These are phyloP conservation scores for Metschnikowia dekortorum DNA, from an alignment of 805 yeast genomes.

Conservation along the genomic window DNA sequence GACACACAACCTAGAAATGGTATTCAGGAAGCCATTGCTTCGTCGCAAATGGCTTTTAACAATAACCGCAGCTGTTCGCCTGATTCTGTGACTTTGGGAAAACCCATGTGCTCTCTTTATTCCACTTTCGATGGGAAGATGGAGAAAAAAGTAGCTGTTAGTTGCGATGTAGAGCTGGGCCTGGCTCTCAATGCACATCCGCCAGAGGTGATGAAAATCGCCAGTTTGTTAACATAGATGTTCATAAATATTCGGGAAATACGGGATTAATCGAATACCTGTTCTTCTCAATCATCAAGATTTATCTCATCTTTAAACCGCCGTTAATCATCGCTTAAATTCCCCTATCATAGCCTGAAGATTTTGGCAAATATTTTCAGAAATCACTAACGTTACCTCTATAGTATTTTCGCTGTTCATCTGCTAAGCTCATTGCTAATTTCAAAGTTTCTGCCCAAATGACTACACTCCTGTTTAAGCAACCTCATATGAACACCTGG, in stretches of 20 bases:
- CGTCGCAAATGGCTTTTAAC: background rate
- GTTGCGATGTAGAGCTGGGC: background rate
- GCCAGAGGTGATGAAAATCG: conserved; percentile 1
- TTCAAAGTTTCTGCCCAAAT: too few relatives aligned
- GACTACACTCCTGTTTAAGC: too few relatives aligned
- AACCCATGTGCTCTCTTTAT: background rate
- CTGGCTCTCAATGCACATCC: background rate
- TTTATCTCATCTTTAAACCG: background rate
- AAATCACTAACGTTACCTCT: too few relatives aligned
- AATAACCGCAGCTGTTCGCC: background rate
- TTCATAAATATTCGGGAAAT: too few relatives aligned
- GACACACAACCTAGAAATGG: background rate
- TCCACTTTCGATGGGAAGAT: background rate
- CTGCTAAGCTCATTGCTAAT: too few relatives aligned
- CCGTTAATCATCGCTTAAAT: too few relatives aligned
- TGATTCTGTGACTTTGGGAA: background rate
- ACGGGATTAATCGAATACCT: background rate
- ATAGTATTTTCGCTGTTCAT: too few relatives aligned
- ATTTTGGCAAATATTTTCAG: background rate
- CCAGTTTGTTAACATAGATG: background rate
- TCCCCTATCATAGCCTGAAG: too few relatives aligned
- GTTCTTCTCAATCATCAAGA: background rate
- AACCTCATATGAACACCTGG: too few relatives aligned
- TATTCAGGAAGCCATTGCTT: background rate
- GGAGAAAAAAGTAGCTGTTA: background rate